Conservation (phyloP, 805 yeast species). For the Jamesozyma jinghongensis region DNA sequence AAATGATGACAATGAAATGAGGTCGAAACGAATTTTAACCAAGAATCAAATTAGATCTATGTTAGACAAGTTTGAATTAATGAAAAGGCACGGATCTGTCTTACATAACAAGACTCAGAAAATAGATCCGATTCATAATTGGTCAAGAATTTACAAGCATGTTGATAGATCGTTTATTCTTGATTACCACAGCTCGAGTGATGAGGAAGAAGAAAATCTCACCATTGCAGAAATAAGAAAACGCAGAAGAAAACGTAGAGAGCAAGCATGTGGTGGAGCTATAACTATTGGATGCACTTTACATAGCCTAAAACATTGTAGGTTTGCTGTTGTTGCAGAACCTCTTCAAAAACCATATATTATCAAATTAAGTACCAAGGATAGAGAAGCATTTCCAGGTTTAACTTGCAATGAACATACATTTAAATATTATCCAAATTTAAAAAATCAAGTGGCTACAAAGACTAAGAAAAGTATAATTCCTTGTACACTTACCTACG, state of each 20-base stretch:
- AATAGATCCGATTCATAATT: constrained; percentile 13
- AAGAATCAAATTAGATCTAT: constrained; percentile 36
- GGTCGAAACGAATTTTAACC: constrained; percentile 43
- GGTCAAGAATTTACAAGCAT: constrained; percentile 14
- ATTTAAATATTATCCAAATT: constrained; percentile 10
- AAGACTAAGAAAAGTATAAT: constrained; percentile 5
- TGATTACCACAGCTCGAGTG: constrained; percentile 25
- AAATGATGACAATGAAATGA: constrained; percentile 42
- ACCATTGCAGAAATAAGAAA: constrained; percentile 11
- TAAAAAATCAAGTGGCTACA: constrained; percentile 16
- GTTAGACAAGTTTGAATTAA: constrained; percentile 23
- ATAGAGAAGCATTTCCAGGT: constrained; percentile 15
- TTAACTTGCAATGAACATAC: constrained; percentile 2
- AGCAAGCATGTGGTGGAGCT: constrained; percentile 16
- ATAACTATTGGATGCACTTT: constrained; percentile 15
- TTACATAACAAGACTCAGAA: constrained; percentile 10
- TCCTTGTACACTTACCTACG: constrained; percentile 5
- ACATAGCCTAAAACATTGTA: constrained; percentile 1
- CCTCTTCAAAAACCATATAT: constrained; percentile 25
- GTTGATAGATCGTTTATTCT: constrained; percentile 16
- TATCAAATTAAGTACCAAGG: constrained; percentile 14
- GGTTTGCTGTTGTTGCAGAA: constrained; percentile 24
- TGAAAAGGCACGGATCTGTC: constrained; percentile 17
- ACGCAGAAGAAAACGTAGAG: constrained; percentile 11
- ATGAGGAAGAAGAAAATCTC: constrained; percentile 22